These are phyloP conservation scores for Teratosphaeria epicoccoides DNA, from an alignment of 2,329 filamentous ascomycete species.

Conservation along the genomic window DNA sequence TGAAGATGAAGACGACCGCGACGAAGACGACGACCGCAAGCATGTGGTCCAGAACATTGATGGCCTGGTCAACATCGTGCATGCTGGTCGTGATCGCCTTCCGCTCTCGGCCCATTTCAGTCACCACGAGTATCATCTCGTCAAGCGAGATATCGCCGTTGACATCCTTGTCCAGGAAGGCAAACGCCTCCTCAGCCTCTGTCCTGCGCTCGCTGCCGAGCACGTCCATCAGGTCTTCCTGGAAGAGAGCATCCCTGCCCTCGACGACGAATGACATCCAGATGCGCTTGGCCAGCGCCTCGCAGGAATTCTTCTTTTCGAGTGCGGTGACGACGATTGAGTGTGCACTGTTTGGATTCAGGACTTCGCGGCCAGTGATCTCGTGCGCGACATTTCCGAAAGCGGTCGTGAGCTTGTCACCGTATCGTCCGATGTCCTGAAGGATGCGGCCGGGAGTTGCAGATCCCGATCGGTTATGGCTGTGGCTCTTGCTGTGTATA, in stretches of 20 bases:
- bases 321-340: constrained; percentile 82
- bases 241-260: constrained; percentile 65
- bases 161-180: constrained; percentile 67
- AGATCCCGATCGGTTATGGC: constrained; percentile 47
- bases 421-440: constrained; percentile 59
- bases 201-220: constrained; percentile 62
- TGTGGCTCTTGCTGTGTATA: constrained; percentile 39
- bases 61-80: constrained; percentile 94
- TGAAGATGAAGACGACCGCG: constrained; percentile 51
- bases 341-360: constrained; percentile 84
- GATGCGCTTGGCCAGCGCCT: constrained; percentile 85
- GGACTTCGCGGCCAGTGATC: constrained; percentile 89
- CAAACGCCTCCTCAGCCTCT: constrained; percentile 80
- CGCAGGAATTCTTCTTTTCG: constrained; percentile 71
- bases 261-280: constrained; percentile 99
- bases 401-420: constrained; percentile 84
- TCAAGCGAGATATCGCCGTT: constrained; percentile 94
- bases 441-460: constrained; percentile 71
- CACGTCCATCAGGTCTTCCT: constrained; percentile 79
- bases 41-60: constrained; percentile 80
- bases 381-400: constrained; percentile 92
- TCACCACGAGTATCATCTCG: constrained; percentile 83
- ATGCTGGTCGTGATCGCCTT: constrained; percentile 86
- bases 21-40: constrained; percentile 72
- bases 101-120: constrained; percentile 72